These are phyloP conservation scores for Dictyostelium capitatum DNA, from an alignment of 78 protist species.

Conservation along the genomic window DNA sequence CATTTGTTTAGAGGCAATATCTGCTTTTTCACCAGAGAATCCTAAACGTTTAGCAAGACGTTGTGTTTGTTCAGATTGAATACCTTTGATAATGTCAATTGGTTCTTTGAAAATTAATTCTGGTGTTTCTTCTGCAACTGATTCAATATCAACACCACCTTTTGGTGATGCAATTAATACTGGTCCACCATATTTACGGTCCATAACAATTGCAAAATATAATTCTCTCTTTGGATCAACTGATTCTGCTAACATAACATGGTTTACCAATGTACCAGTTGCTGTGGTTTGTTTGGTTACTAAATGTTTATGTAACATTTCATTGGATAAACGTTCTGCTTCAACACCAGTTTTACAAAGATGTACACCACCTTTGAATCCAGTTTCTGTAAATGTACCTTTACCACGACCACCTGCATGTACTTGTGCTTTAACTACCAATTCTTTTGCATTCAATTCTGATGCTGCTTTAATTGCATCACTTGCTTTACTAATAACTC, in stretches of 20 bases:
- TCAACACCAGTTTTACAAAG: slow-evolving; percentile 49
- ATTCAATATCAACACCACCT: slow-evolving; percentile 98
- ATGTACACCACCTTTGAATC: slow-evolving; percentile 97
- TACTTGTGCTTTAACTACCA: slow-evolving; percentile 88
- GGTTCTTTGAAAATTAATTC: slow-evolving; percentile 86
- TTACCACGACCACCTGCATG: slow-evolving; percentile 99
- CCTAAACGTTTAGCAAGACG: slow-evolving; percentile 85
- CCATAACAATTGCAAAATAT: slow-evolving; percentile 98
- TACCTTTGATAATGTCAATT: slow-evolving; percentile 92
- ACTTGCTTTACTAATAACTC: slow-evolving; percentile 70
- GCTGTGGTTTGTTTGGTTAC: slow-evolving; percentile 96
- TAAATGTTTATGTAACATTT: slow-evolving; percentile 95
- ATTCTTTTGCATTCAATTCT: slow-evolving; percentile 77
- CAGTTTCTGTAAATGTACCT: slow-evolving; percentile 93
- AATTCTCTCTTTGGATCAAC: slow-evolving; percentile 86
- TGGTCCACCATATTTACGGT: slow-evolving; percentile 89
- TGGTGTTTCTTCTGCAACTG: slow-evolving; percentile 84
- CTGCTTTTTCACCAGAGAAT: slow-evolving; percentile 62
- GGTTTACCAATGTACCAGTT: slow-evolving; percentile 88
- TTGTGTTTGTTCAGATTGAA: slow-evolving; percentile 77
- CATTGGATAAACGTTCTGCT: slow-evolving; percentile 69
- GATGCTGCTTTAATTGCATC: slow-evolving; percentile 75
- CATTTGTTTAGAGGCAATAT: slow-evolving; percentile 75
- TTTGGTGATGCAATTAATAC: slow-evolving; percentile 84
- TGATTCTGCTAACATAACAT: slow-evolving; percentile 81